A percentile compares a stretch with the other conserved stretches of the same genome.
These are phyloP conservation scores for Chloris gayana DNA, from an alignment of 176 grass and related monocot species.

Conservation along the genomic window DNA sequence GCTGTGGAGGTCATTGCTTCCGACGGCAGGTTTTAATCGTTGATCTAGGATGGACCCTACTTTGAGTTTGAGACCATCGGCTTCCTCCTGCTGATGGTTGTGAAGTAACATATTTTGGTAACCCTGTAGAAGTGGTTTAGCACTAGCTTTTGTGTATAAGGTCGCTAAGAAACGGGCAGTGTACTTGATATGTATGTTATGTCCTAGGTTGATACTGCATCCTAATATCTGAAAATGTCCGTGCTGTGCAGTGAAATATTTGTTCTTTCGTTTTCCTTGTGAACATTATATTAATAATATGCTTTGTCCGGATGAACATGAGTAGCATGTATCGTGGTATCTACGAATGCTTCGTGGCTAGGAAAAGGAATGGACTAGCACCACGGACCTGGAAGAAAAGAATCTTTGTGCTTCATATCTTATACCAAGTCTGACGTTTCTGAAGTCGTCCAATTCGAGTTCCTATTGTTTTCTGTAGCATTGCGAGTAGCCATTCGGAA, in stretches of 20 bases:
- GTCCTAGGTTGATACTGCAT: constrained; percentile 1
- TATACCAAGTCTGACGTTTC: neutral
- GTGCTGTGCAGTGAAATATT: neutral
- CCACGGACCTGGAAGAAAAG: constrained; percentile 13
- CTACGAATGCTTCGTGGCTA: neutral
- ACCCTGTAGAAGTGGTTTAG: constrained; percentile 43
- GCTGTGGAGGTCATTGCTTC: constrained; percentile 66
- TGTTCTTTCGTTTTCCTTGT: neutral
- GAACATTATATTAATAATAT: neutral
- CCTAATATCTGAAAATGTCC: neutral
- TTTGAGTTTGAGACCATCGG: too few relatives aligned
- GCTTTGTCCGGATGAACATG: neutral
- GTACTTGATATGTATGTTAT: neutral
- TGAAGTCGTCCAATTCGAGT: neutral
- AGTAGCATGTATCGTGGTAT: neutral
- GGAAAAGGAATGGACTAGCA: neutral
- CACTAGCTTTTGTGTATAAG: constrained; percentile 56
- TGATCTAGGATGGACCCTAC: neutral
- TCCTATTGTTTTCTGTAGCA: neutral
- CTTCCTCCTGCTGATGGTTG: too few relatives aligned
- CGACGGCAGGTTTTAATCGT: neutral
- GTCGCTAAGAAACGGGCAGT: constrained; percentile 22
- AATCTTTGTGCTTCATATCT: neutral
- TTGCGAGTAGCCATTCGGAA: neutral
- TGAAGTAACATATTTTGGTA: constrained; percentile 10